phyloP scores from a whole-genome alignment of 2,329 filamentous ascomycete genomes.

The Hirsutella thompsonii region DNA sequence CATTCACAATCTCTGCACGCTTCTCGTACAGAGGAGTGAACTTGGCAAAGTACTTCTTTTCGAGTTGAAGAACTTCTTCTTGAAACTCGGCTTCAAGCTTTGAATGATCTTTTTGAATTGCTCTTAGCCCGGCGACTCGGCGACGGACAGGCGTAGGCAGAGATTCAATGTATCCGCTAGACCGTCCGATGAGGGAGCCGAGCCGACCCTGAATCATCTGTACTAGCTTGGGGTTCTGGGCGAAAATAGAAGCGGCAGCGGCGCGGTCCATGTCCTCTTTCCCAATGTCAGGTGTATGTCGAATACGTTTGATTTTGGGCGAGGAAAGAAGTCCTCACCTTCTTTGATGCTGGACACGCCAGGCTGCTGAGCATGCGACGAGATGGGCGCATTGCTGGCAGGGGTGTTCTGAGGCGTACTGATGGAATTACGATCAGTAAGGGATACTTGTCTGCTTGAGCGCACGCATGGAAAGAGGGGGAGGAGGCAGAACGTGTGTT shows the following conservation, averaged over 20 bases:
- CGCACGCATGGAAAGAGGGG: background rate
- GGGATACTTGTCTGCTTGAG: slow-evolving; percentile 12
- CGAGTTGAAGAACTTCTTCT: slow-evolving; percentile 91
- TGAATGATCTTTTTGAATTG: slow-evolving; percentile 95
- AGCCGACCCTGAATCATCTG: slow-evolving; percentile 98
- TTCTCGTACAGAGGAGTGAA: slow-evolving; percentile 96
- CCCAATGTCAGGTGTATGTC: slow-evolving; percentile 1
- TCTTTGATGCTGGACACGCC: slow-evolving; percentile 92
- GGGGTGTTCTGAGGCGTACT: slow-evolving; percentile 99
- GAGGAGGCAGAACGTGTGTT: background rate
- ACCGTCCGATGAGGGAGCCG: slow-evolving; percentile 81
- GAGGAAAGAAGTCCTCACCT: slow-evolving; percentile 47
- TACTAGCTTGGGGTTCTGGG: slow-evolving; percentile 86
- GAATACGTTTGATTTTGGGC: slow-evolving; percentile 6
- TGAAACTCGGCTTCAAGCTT: slow-evolving; percentile 98
- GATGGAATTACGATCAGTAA: slow-evolving; percentile 31
- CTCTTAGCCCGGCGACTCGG: slow-evolving; percentile 90
- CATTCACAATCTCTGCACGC: slow-evolving; percentile 87
- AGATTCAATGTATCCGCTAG: slow-evolving; percentile 96
- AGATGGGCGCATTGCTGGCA: slow-evolving; percentile 89
- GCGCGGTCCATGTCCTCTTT: slow-evolving; percentile 84
- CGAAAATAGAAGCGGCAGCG: slow-evolving; percentile 82
- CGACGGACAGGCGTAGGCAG: slow-evolving; percentile 80
- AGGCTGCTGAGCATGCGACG: slow-evolving; percentile 91
- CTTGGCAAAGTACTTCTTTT: slow-evolving; percentile 99